Conservation (phyloP, 2,329 filamentous ascomycete genomes). For the Ceratocystis smalleyi region DNA sequence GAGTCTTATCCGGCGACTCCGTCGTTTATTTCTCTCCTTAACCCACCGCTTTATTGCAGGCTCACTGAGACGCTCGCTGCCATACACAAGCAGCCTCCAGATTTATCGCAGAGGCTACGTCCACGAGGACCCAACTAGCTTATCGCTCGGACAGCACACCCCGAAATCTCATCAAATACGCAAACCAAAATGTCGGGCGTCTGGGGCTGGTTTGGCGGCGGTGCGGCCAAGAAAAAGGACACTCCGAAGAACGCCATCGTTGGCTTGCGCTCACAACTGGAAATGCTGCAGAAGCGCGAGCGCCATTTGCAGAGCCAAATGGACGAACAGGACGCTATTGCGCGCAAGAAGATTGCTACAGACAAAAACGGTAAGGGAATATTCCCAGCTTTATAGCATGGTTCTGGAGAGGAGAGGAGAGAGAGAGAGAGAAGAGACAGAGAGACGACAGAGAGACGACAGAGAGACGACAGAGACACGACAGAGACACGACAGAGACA, state of each 20-base stretch:
- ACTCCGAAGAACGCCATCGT: conserved; percentile 94
- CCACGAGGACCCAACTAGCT: background rate
- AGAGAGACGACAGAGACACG: too few species aligned
- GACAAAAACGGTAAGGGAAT: conserved; percentile 72
- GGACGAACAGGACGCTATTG: conserved; percentile 76
- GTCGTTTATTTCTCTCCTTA: background rate
- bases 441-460: too few species aligned
- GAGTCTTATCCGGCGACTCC: background rate
- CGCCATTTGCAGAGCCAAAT: conserved; percentile 83
- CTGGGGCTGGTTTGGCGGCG: conserved; percentile 85
- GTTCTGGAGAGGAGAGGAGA: too few species aligned
- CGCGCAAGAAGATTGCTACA: conserved; percentile 69
- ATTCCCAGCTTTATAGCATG: too few species aligned
- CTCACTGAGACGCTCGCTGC: background rate
- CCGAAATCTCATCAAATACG: background rate
- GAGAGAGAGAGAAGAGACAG: too few species aligned
- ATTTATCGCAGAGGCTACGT: background rate
- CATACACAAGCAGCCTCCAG: background rate
- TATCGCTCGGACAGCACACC: background rate
- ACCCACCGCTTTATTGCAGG: background rate
- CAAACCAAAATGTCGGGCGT: conserved; percentile 17
- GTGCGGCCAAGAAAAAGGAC: conserved; percentile 73
- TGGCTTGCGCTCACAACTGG: conserved; percentile 69
- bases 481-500: too few species aligned
- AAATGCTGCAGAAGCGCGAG: conserved; percentile 96